Evolutionary conservation across 2,329 filamentous ascomycete genomes (phyloP), one percentile per base, ranked within the genome.

Genomic region (Nemania sp.): DNA sequence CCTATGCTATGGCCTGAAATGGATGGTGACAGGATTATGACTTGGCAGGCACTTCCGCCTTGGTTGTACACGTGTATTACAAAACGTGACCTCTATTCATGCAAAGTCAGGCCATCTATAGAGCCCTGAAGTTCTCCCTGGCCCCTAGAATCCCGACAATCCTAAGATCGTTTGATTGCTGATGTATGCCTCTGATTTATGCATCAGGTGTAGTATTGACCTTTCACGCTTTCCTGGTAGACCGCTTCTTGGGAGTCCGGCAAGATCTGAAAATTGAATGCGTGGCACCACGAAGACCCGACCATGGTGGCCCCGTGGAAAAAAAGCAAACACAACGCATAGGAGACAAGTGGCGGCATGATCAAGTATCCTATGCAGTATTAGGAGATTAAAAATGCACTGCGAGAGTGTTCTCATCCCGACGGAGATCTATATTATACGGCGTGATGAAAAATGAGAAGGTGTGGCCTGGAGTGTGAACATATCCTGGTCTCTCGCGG

Each of bases 191-290:
- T 29, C 51, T 32, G 18, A 35, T 10, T 1, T 15, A 18, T 32
- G 25, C 46, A 45, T 21, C 12, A 48, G 15, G 20, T 29, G 9
- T 17, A n/a, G 20, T n/a, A 32, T 7, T 12, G 32, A 29, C 45
- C 47, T 12, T 12, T 48, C 25, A 7, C 29, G 10, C n/a, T n/a
- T 40, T 62, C 55, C 60, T 49, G 47, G 48, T 18, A 25, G 34
- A 35, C 25, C 20, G 18, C 1, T 42, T 25, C 34, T 4, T 42
- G 12, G 12, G 6, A 25, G 11, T 17, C 13, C n/a, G 2, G 5
- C 21, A 47, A 21, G 18, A 54, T 52, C 53, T 54, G 48, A 59
- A 49, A 51, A 56, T 53, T 39, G 15, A 29, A 51, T 47, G 60
- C 40, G 11, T 52, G 39, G 39, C 11, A 13, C 25, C 34, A 42